Evolutionary conservation across 331 rosid genomes (phyloP), one percentile per base, ranked within the genome.

Genomic region (Dryas integrifolia): DNA sequence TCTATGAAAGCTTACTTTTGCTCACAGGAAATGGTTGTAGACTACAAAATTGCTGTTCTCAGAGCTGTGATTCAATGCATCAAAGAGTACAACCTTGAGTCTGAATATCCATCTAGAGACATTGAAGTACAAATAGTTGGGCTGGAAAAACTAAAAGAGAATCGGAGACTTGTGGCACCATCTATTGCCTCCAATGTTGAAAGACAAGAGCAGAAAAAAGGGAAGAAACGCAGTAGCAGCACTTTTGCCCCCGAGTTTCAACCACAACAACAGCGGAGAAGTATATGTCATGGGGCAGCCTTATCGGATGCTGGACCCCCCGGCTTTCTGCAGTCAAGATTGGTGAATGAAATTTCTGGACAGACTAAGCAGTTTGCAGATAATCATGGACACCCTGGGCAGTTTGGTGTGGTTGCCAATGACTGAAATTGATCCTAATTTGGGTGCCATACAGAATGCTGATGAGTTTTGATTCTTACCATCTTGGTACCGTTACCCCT

Each of bases 21-120:
- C 46, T 38, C 15, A 7, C 64, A 60, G 82, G 70, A 5, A 67
- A 47, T 57, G 72, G 76, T 68, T 58, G 48, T 69, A 14, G 70
- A 70, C 58, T 48, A 35, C 41, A 73, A 73, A 64, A 63, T 82
- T 55, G 66, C 51, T 43, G 80, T 72, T 62, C 26, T 74, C 24
- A 74, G 53, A 44, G 73, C 24, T 2, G 77, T 77, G 4, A 64
- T 77, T 14, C 9, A 38, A 58, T 82, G 73, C 45, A 52, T 77
- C 13, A 30, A 48, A 46, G 75, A 73, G 16, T 74, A 68, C 76
- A 74, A 74, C 71, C 82, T 82, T 18, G 51, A 72, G 70, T 63
- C 73, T 38, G 74, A 62, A 61, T 67, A 52, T 30, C 49, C 70
- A 15, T 39, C 55, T 15, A 53, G 15, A 9, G 41, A 15, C 43